phyloP scores from a whole-genome alignment of 2,329 filamentous ascomycete species.

The Xylariaceae sp. region DNA sequence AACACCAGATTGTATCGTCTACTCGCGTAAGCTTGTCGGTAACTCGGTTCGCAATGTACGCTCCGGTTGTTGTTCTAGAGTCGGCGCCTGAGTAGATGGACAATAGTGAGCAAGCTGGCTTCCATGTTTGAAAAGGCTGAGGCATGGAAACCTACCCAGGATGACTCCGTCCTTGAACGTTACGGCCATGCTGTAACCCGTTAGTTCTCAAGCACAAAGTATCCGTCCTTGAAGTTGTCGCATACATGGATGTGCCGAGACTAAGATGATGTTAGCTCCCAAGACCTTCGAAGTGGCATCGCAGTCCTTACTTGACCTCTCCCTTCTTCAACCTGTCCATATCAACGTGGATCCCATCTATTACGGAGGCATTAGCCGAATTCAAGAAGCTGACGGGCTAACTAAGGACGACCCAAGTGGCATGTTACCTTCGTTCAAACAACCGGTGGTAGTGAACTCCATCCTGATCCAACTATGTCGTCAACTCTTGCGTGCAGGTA shows the following conservation, averaged over 20 bases:
- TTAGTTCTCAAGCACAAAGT: constrained; percentile 14
- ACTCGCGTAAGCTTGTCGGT: constrained; percentile 99
- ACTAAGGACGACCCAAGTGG: constrained; percentile 10
- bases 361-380: constrained; percentile 21
- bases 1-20: constrained; percentile 99
- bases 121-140: too few species aligned
- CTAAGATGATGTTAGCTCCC: constrained; percentile 40
- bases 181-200: constrained; percentile 76
- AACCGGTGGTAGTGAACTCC: constrained; percentile 60
- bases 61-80: constrained; percentile 92
- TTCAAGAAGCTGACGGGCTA: constrained; percentile 16
- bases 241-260: constrained; percentile 95
- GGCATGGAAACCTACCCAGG: constrained; percentile 62
- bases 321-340: constrained; percentile 99
- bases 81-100: constrained; percentile 62
- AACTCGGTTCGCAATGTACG: constrained; percentile 98
- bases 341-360: constrained; percentile 98
- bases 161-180: constrained; percentile 99
- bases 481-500: too few species aligned
- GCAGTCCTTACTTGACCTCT: constrained; percentile 81
- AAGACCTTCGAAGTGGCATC: constrained; percentile 25
- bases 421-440: constrained; percentile 56
- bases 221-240: constrained; percentile 14
- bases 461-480: constrained; percentile 38
- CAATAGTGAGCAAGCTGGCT: constrained; percentile 11